These are phyloP conservation scores for Pichia terricola DNA, from an alignment of 1,139 yeast genomes.

Conservation along the genomic window DNA sequence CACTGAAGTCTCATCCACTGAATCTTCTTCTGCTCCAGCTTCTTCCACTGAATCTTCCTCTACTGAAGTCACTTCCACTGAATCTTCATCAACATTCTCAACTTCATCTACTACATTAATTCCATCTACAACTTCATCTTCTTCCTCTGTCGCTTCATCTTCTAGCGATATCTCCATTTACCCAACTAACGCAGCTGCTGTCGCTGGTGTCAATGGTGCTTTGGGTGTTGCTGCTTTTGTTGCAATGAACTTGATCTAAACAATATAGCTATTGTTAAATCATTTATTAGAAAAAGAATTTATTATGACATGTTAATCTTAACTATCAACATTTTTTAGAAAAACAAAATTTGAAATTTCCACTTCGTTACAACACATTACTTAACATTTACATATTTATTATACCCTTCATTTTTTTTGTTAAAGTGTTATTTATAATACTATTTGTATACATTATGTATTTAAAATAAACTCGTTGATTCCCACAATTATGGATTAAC, in stretches of 20 bases:
- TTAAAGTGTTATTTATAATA: no score
- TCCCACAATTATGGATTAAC: no score
- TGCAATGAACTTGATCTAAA: constrained; percentile 7
- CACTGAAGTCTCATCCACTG: constrained; percentile 4
- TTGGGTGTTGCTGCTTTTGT: constrained; percentile 11
- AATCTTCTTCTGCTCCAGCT: constrained; percentile 9
- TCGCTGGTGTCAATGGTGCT: constrained; percentile 7
- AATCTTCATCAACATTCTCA: constrained; percentile 1
- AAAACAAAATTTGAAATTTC: no score
- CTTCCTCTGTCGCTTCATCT: not conserved
- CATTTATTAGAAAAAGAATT: constrained; percentile 1
- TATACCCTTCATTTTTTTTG: no score
- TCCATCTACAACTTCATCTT: not conserved
- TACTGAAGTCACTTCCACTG: constrained; percentile 11
- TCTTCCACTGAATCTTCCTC: constrained; percentile 13
- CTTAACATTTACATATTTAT: no score
- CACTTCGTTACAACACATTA: no score
- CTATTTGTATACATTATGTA: no score
- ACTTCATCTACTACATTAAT: not conserved
- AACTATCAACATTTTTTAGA: no score
- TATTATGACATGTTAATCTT: no score
- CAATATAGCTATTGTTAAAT: not conserved
- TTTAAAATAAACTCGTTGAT: no score
- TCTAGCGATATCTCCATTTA: not conserved
- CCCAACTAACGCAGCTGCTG: constrained; percentile 2